These are phyloP conservation scores for Talaromyces adpressus DNA, from an alignment of 495 filamentous ascomycete species.

Conservation along the genomic window DNA sequence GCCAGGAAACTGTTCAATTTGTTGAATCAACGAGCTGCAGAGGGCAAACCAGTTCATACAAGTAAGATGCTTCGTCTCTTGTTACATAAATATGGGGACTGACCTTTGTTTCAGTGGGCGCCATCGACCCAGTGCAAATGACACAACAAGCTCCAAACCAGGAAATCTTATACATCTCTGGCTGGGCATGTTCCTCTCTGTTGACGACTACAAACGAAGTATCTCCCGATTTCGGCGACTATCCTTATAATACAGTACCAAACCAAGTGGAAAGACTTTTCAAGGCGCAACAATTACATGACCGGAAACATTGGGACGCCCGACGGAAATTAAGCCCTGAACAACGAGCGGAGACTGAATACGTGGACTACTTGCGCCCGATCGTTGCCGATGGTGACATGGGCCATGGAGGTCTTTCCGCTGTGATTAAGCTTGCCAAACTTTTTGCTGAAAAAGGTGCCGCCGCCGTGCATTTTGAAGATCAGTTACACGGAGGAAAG, in stretches of 20 bases:
- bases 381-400: constrained; percentile 98
- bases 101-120: constrained; percentile 60
- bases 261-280: constrained; percentile 95
- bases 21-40: constrained; percentile 64
- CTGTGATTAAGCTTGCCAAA: constrained; percentile 94
- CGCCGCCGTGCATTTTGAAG: constrained; percentile 94
- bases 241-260: constrained; percentile 97
- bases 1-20: constrained; percentile 90
- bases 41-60: constrained; percentile 84
- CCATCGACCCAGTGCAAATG: constrained; percentile 98
- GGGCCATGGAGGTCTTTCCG: constrained; percentile 82
- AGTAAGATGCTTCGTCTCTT: constrained; percentile 39
- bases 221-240: constrained; percentile 94
- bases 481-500: constrained; percentile 95
- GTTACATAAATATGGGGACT: neutral
- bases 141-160: constrained; percentile 95
- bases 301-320: constrained; percentile 88
- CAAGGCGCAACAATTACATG: constrained; percentile 95
- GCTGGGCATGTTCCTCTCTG: constrained; percentile 93
- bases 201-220: constrained; percentile 95
- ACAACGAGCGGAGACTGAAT: constrained; percentile 66
- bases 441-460: constrained; percentile 98
- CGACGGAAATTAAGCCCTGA: constrained; percentile 68
- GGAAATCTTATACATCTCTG: constrained; percentile 91
- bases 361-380: constrained; percentile 85